Conservation (phyloP, 2,329 filamentous ascomycete species). For the Cladosporium cucumerinum region DNA sequence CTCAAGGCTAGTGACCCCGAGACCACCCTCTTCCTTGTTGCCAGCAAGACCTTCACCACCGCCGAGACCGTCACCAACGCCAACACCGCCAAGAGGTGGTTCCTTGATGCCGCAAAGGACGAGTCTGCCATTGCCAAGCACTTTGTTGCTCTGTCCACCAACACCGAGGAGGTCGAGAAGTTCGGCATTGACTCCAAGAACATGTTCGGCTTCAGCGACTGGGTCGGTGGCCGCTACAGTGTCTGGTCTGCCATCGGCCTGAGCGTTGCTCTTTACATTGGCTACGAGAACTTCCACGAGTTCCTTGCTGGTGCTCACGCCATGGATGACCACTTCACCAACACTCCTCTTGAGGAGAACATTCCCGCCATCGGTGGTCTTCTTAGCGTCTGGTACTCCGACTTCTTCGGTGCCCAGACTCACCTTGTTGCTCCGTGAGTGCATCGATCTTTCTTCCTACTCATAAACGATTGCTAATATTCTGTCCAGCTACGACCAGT, state of each 20-base stretch:
- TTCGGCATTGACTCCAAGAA: slow-evolving; percentile 98
- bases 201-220: slow-evolving; percentile 99
- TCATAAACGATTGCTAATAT: slow-evolving; percentile 23
- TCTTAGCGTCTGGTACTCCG: slow-evolving; percentile 95
- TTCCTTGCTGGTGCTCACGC: slow-evolving; percentile 92
- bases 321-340: slow-evolving; percentile 98
- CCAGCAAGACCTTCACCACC: slow-evolving; percentile 99
- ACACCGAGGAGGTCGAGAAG: slow-evolving; percentile 91
- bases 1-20: slow-evolving; percentile 86
- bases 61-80: slow-evolving; percentile 97
- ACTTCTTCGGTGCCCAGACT: slow-evolving; percentile 98
- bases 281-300: slow-evolving; percentile 95
- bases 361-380: slow-evolving; percentile 90
- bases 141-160: slow-evolving; percentile 97
- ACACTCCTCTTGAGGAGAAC: slow-evolving; percentile 87
- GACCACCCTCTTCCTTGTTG: slow-evolving; percentile 97
- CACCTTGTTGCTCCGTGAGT: slow-evolving; percentile 91
- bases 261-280: slow-evolving; percentile 90
- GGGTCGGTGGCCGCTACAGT: slow-evolving; percentile 97
- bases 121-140: slow-evolving; percentile 81
- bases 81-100: slow-evolving; percentile 96
- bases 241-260: slow-evolving; percentile 98
- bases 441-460: neutral
- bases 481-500: slow-evolving; percentile 79
- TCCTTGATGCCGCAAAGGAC: slow-evolving; percentile 81